Conservation (phyloP, 2,329 filamentous ascomycete species). For the Ascochyta fabae region DNA sequence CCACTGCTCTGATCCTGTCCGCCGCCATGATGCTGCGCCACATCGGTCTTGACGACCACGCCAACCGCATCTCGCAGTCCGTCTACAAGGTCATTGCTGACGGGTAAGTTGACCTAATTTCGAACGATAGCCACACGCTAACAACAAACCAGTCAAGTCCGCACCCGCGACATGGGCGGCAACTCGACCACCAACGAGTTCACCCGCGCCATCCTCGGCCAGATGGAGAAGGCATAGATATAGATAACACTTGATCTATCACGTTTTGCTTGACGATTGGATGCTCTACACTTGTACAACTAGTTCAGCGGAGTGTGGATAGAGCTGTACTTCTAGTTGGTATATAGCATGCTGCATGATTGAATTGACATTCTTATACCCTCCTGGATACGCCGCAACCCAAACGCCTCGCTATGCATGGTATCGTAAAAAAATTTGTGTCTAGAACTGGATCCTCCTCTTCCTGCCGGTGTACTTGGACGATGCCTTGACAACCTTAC, state of each 20-base stretch:
- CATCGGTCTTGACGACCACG: conserved; percentile 95
- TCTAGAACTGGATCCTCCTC: conserved; percentile 77
- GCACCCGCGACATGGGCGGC: conserved; percentile 97
- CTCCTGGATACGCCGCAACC: conserved; percentile 27
- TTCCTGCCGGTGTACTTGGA: conserved; percentile 96
- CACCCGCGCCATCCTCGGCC: conserved; percentile 89
- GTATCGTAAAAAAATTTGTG: conserved; percentile 29
- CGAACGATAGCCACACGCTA: conserved; percentile 26
- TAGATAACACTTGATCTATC: conserved; percentile 26
- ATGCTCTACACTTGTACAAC: conserved; percentile 41
- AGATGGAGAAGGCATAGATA: conserved; percentile 74
- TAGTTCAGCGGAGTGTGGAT: conserved; percentile 42
- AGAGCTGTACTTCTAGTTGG: conserved; percentile 51
- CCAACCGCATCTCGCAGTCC: conserved; percentile 95
- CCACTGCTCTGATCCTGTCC: conserved; percentile 91
- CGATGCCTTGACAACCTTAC: conserved; percentile 88
- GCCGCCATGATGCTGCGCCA: conserved; percentile 97
- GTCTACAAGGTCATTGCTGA: conserved; percentile 84
- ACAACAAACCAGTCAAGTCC: conserved; percentile 69
- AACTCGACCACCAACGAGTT: conserved; percentile 90
- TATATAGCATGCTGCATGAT: conserved; percentile 50
- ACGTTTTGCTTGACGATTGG: conserved; percentile 31
- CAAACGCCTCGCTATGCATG: conserved; percentile 48
- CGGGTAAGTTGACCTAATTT: conserved; percentile 65
- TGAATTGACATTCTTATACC: conserved; percentile 42